Conservation (phyloP, 2,329 filamentous ascomycete species). For the Hirsutella minnesotensis region DNA sequence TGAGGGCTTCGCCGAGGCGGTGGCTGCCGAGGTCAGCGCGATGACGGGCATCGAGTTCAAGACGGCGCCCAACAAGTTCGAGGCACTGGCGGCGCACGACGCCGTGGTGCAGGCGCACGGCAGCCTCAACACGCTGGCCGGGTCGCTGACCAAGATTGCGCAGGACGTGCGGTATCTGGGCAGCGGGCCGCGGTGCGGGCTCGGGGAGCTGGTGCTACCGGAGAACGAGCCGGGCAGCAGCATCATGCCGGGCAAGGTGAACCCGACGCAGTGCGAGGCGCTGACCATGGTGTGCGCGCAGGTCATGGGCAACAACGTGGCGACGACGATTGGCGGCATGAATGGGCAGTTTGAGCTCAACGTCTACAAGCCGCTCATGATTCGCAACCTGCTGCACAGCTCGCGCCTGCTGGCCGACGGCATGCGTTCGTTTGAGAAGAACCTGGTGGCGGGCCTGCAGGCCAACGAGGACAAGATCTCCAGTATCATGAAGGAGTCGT, state of each 20-base stretch:
- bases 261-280: slow-evolving; percentile 96
- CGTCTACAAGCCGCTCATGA: slow-evolving; percentile 96
- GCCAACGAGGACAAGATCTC: slow-evolving; percentile 90
- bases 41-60: slow-evolving; percentile 90
- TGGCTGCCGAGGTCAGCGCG: slow-evolving; percentile 81
- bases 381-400: slow-evolving; percentile 91
- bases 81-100: slow-evolving; percentile 90
- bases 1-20: slow-evolving; percentile 85
- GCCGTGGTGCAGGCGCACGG: slow-evolving; percentile 91
- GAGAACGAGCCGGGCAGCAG: slow-evolving; percentile 97
- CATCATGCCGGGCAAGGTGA: slow-evolving; percentile 99
- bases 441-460: slow-evolving; percentile 76
- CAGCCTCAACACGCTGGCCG: slow-evolving; percentile 82
- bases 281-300: slow-evolving; percentile 96
- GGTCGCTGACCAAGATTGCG: slow-evolving; percentile 92
- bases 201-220: slow-evolving; percentile 83
- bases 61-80: slow-evolving; percentile 98
- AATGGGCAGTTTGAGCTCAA: slow-evolving; percentile 98
- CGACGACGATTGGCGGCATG: slow-evolving; percentile 86
- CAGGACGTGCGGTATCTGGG: slow-evolving; percentile 97
- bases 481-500: slow-evolving; percentile 89
- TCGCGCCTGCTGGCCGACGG: slow-evolving; percentile 77
- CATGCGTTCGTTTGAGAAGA: slow-evolving; percentile 92
- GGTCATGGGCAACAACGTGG: slow-evolving; percentile 95
- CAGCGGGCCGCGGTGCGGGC: slow-evolving; percentile 87